A percentile compares a stretch with the other conserved stretches of the same genome.
Evolutionary conservation across 495 filamentous ascomycete species (phyloP).

Genomic region (Neurospora cerealis): DNA sequence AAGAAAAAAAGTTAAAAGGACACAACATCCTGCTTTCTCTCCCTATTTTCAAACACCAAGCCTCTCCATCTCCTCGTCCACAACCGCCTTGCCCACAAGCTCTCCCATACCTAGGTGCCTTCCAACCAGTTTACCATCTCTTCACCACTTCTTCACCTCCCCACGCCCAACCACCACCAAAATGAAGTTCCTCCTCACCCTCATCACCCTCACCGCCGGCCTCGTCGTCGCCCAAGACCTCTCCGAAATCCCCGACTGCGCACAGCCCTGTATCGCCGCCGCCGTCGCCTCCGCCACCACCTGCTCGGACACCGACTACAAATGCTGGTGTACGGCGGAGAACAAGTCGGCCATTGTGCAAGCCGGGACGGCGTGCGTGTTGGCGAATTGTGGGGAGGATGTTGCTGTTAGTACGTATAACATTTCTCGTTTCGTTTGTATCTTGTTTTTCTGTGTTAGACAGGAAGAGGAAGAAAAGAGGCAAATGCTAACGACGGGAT

Average conservation of each 20-base stretch:
- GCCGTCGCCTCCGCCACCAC: neutral
- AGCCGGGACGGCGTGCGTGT: neutral
- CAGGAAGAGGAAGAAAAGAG: too few species aligned
- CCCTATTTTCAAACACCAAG: too few species aligned
- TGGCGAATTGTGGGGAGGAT: neutral
- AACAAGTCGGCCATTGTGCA: neutral
- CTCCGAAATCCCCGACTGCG: neutral
- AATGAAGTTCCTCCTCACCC: neutral
- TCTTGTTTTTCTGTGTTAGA: too few species aligned
- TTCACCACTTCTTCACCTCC: too few species aligned
- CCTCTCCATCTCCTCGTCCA: neutral
- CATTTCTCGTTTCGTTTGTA: too few species aligned
- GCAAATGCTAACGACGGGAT: too few species aligned
- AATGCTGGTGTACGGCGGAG: neutral
- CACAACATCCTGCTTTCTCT: neutral
- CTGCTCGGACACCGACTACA: neutral
- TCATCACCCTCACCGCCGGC: neutral
- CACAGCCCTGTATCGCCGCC: neutral
- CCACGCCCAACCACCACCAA: too few species aligned
- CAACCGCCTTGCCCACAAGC: too few species aligned
- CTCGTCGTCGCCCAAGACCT: neutral
- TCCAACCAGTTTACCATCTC: neutral
- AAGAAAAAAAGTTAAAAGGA: neutral
- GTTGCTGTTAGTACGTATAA: neutral
- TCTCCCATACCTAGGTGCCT: too few species aligned